A percentile compares a stretch with the other conserved stretches of the same genome.
Conservation (phyloP, 164 flowering plant genomes). For the Berberis vulgaris region DNA sequence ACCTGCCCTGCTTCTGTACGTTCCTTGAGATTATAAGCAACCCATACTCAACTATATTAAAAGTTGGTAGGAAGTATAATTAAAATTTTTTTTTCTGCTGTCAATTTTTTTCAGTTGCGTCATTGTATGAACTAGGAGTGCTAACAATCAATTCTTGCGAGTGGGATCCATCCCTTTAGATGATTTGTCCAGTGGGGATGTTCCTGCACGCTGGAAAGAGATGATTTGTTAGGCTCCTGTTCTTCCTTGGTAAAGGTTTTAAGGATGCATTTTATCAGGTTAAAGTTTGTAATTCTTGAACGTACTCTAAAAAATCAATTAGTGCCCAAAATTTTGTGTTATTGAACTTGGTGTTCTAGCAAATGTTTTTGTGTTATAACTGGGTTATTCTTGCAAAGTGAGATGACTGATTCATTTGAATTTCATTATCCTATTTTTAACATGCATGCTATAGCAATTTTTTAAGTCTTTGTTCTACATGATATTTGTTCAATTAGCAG, state of each 20-base stretch:
- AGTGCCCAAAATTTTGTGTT: neutral
- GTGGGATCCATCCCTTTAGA: neutral
- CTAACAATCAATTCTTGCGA: conserved; percentile 3
- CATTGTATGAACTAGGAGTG: conserved; percentile 2
- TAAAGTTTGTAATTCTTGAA: neutral
- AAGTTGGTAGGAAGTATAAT: conserved; percentile 6
- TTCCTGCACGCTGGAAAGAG: neutral
- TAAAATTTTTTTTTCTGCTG: neutral
- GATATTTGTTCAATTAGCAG: no score
- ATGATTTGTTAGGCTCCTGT: neutral
- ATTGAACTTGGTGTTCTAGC: neutral
- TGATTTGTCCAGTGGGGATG: neutral
- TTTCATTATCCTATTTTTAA: no score
- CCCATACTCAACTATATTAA: neutral
- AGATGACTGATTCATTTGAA: no score
- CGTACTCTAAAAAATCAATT: neutral
- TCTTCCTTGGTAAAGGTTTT: neutral
- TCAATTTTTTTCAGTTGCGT: conserved; percentile 1
- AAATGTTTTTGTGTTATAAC: neutral
- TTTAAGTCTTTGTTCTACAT: no score
- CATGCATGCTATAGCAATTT: no score
- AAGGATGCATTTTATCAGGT: conserved; percentile 1
- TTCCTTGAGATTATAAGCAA: conserved; percentile 8
- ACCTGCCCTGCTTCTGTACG: neutral
- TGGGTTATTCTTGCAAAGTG: no score